Percentiles rank a stretch among this genome's conserved stretches.
Evolutionary conservation across 176 grass and related monocot genomes (phyloP).

Genomic region (Urochloa ruziziensis): DNA sequence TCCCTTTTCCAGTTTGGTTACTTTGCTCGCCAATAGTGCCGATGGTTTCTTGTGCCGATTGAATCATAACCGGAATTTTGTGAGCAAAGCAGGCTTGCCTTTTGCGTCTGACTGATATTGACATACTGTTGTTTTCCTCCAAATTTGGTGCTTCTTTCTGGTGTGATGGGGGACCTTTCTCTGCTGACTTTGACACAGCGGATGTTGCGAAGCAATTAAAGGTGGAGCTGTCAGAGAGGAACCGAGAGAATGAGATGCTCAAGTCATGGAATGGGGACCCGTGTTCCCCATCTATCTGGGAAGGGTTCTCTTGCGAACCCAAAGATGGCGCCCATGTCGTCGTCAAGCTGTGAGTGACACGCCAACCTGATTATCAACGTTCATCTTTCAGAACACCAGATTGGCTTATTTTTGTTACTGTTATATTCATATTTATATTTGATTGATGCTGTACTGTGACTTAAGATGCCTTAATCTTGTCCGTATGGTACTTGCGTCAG

Average conservation of each 20-base stretch:
- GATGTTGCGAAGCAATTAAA: slow-evolving; percentile 44
- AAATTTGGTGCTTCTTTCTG: slow-evolving; percentile 8
- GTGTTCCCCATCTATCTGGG: slow-evolving; percentile 49
- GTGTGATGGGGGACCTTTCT: not conserved
- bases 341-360: slow-evolving; percentile 53
- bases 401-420: not conserved
- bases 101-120: slow-evolving; percentile 3
- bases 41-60: not conserved
- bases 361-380: not conserved
- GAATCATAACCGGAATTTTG: not conserved
- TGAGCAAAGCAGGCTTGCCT: not conserved
- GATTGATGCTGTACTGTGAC: not conserved
- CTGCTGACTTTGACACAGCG: slow-evolving; percentile 31
- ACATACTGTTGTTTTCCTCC: not conserved
- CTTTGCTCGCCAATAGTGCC: not conserved
- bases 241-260: slow-evolving; percentile 53
- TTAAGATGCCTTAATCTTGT: not conserved
- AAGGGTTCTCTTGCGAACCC: slow-evolving; percentile 41
- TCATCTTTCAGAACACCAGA: not conserved
- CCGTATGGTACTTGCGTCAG: not conserved
- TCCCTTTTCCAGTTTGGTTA: not conserved
- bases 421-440: not conserved
- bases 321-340: slow-evolving; percentile 27
- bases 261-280: slow-evolving; percentile 57
- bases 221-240: slow-evolving; percentile 41